phyloP scores from a whole-genome alignment of 345 rosid species.

The Rhodamnia rubescens region DNA sequence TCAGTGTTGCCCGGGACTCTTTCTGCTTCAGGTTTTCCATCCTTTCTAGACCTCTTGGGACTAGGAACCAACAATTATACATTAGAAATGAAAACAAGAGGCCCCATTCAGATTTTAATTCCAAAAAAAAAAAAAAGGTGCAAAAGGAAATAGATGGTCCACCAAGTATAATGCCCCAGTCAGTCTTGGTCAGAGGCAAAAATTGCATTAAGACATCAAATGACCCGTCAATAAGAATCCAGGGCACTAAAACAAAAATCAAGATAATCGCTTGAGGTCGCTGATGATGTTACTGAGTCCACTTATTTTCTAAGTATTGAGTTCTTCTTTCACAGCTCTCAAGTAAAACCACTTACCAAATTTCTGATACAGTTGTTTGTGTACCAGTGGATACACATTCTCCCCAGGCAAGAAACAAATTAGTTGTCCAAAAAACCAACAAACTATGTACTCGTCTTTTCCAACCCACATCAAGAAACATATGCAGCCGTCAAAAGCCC shows the following conservation, averaged over 20 bases:
- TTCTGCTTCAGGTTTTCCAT: slow-evolving; percentile 49
- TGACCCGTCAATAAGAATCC: neutral
- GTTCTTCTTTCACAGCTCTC: neutral
- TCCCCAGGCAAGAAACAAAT: neutral
- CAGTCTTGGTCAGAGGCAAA: neutral
- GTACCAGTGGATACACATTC: neutral
- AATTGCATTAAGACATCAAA: neutral
- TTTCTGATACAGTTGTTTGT: neutral
- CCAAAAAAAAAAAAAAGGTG: neutral
- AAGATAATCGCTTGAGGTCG: neutral
- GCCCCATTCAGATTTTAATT: neutral
- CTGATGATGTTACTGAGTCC: neutral
- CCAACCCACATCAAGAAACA: neutral
- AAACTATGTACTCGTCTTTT: neutral
- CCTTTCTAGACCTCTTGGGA: slow-evolving; percentile 78
- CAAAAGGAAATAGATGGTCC: neutral
- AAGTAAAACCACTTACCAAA: neutral
- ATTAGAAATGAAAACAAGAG: neutral
- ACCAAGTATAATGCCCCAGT: neutral
- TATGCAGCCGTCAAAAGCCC: accelerated
- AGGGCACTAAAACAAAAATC: neutral
- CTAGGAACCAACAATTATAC: slow-evolving; percentile 13
- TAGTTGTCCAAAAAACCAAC: neutral
- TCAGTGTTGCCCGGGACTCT: slow-evolving; percentile 18
- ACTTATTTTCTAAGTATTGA: neutral